Evolutionary conservation across 768 basidiomycete genomes (phyloP), one percentile per base, ranked within the genome.

Genomic region (Pluteus cervinus): DNA sequence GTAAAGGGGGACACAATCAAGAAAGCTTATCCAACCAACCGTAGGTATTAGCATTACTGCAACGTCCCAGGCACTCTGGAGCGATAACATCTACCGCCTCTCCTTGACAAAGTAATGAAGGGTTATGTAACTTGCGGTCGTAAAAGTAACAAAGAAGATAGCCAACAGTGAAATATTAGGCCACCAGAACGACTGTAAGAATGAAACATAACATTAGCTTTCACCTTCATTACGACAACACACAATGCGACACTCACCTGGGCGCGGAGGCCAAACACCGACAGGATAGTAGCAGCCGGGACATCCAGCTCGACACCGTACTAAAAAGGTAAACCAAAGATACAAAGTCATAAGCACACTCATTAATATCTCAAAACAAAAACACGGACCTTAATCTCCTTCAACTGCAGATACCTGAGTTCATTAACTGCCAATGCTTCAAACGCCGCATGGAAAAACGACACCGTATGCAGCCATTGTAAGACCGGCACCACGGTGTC

Each of bases 391-490:
- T 86, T 88, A 47, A 81, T 75, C 54, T 99, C 90, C 56, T 89
- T 90, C 24, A 99, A 66, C 53, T 92, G 88, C 20, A 98, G 64
- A 61, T 96, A 97, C 34, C 93, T 72, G 40, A 99, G 67, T 58
- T 99, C 96, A 55, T 98, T 99, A 40, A 99, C 96, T n/a, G 93
- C 81, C 25, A 99, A 73, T 1, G 88, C 93, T 62, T 99, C 96
- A 48, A 92, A 98, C 0, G 89, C 96, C 16, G 96, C 94, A 63
- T 99, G 96, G 81, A 96, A 99, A 73, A 98, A 98, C 4, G 92
- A 96, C 5, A 88, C 53, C 0, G 85, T 91, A 54, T 92, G 86
- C 42, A 99, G 63, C 87, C 90, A 96, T 41, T 75, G 79, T 34
- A 96, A 66, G 24, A 66, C 70, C 0, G 71, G 69, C 0, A 76